phyloP scores from a whole-genome alignment of 108 stramenopile genomes.

The Craspedostauros australis region DNA sequence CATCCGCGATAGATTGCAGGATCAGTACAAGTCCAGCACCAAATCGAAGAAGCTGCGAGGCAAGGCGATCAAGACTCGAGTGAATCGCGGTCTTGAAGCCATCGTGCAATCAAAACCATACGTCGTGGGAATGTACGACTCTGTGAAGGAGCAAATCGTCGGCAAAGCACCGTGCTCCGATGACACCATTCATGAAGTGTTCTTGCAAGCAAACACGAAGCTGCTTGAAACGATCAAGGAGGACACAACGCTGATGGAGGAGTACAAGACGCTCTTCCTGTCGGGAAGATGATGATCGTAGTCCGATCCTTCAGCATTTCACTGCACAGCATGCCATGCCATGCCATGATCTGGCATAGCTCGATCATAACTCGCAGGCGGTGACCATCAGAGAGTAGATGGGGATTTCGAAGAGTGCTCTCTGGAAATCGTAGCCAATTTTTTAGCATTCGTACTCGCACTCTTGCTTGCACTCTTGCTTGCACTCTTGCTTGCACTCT shows the following conservation, averaged over 20 bases:
- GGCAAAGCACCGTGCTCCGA: slow-evolving; percentile 13
- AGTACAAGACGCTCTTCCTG: no score
- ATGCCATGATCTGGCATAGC: no score
- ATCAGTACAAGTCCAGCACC: slow-evolving; percentile 31
- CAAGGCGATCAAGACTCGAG: slow-evolving; percentile 8
- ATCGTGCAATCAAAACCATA: slow-evolving; percentile 12
- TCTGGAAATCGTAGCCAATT: no score
- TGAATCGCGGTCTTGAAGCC: slow-evolving; percentile 18
- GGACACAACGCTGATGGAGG: slow-evolving; percentile 13
- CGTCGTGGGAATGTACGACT: slow-evolving; percentile 11
- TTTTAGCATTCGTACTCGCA: no score
- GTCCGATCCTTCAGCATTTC: no score
- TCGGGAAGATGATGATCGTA: no score
- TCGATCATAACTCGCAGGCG: no score
- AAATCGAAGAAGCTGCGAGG: slow-evolving; percentile 30
- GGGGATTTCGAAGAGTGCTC: no score
- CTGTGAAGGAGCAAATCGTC: slow-evolving; percentile 6
- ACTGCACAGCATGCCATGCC: no score
- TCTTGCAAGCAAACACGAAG: slow-evolving; percentile 16
- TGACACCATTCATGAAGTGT: slow-evolving; percentile 11
- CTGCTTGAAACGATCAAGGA: slow-evolving; percentile 27
- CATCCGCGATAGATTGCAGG: slow-evolving; percentile 32
- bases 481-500: no score
- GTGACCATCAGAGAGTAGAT: no score
- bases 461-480: no score